phyloP scores from a whole-genome alignment of 192 early-diverging fungal species.

The Mortierella alpina region DNA sequence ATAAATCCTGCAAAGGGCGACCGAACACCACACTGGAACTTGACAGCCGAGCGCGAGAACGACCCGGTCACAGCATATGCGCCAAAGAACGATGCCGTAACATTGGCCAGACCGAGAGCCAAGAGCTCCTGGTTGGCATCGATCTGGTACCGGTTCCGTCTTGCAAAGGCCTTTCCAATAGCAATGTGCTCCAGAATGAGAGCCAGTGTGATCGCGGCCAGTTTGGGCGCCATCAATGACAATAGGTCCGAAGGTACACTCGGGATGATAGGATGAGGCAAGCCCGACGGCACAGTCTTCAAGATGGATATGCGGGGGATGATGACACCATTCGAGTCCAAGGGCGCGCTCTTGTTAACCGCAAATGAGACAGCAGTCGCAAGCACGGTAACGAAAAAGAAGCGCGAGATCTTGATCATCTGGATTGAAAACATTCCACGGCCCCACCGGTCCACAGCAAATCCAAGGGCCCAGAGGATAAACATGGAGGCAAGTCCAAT shows the following conservation, averaged over 20 bases:
- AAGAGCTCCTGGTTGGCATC: conserved; percentile 88
- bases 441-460: conserved; percentile 49
- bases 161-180: conserved; percentile 90
- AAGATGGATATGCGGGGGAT: conserved; percentile 74
- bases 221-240: conserved; percentile 60
- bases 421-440: conserved; percentile 60
- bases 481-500: conserved; percentile 40
- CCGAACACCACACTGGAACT: conserved; percentile 86
- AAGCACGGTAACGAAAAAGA: conserved; percentile 79
- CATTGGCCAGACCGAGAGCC: conserved; percentile 88
- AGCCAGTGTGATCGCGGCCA: conserved; percentile 76
- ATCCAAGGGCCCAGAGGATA: conserved; percentile 19
- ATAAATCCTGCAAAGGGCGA: conserved; percentile 83
- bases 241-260: conserved; percentile 59
- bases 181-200: conserved; percentile 92
- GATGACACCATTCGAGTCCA: conserved; percentile 16
- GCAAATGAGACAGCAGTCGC: conserved; percentile 79
- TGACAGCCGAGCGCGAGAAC: conserved; percentile 93
- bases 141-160: conserved; percentile 85
- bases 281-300: conserved; percentile 76
- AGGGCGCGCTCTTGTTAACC: conserved; percentile 60
- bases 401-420: conserved; percentile 78
- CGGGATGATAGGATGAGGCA: conserved; percentile 71
- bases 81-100: conserved; percentile 86
- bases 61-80: conserved; percentile 92